Conservation (phyloP, 2,329 filamentous ascomycete genomes). For the Aspergillus tamarii region DNA sequence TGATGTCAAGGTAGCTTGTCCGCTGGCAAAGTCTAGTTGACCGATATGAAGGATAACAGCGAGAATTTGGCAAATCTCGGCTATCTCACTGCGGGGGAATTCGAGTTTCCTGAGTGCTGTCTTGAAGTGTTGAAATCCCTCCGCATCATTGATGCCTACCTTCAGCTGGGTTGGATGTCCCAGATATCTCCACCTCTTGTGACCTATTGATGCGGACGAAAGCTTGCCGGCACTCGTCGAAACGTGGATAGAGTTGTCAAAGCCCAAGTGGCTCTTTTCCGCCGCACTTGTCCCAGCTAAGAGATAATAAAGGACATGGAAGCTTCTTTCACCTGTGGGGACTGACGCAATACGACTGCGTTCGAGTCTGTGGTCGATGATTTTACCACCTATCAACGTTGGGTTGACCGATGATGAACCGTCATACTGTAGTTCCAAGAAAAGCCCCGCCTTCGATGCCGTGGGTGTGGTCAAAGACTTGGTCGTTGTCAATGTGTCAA, state of each 20-base stretch:
- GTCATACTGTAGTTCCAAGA: conserved; percentile 96
- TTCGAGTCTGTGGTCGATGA: conserved; percentile 91
- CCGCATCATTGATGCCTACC: conserved; percentile 92
- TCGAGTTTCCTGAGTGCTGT: conserved; percentile 91
- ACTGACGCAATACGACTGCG: conserved; percentile 88
- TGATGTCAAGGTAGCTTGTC: conserved; percentile 74
- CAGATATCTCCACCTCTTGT: conserved; percentile 92
- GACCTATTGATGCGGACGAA: conserved; percentile 56
- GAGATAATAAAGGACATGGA: conserved; percentile 94
- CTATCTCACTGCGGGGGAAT: conserved; percentile 90
- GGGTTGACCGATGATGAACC: conserved; percentile 82
- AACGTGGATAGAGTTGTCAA: conserved; percentile 54
- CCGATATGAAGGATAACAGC: conserved; percentile 96
- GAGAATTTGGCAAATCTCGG: conserved; percentile 93
- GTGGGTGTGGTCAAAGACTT: conserved; percentile 95
- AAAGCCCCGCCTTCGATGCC: conserved; percentile 92
- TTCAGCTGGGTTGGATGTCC: conserved; percentile 96
- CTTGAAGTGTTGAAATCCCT: conserved; percentile 97
- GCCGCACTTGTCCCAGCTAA: conserved; percentile 87
- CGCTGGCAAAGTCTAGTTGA: conserved; percentile 89
- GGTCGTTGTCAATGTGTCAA: conserved; percentile 93
- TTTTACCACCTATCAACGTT: conserved; percentile 87
- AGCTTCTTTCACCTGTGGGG: conserved; percentile 93
- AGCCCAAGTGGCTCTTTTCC: conserved; percentile 82
- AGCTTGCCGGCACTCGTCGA: conserved; percentile 51